Evolutionary conservation across 306 rosid species (phyloP).

Genomic region (Prunus mume): DNA sequence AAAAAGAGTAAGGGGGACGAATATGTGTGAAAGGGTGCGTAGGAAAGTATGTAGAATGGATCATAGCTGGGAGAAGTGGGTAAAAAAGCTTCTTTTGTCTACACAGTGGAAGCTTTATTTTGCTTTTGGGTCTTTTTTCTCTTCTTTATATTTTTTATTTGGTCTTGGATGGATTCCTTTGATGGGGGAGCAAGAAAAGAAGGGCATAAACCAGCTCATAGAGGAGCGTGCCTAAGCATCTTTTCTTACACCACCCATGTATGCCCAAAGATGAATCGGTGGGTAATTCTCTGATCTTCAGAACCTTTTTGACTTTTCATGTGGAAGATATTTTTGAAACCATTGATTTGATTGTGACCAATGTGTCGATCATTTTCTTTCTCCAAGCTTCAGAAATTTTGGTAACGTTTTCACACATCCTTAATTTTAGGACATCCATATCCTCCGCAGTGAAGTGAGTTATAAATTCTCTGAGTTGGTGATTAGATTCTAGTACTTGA

Average conservation of each 20-base stretch:
- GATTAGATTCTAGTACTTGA: not conserved
- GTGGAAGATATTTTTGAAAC: not conserved
- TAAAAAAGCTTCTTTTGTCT: constrained; percentile 27
- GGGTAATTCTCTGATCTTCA: not conserved
- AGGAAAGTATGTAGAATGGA: constrained; percentile 8
- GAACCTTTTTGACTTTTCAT: constrained; percentile 26
- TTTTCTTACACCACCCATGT: too few relatives aligned
- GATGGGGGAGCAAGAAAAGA: constrained; percentile 54
- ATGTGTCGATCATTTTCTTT: not conserved
- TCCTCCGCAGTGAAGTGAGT: not conserved
- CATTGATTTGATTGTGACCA: too few relatives aligned
- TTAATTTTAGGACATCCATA: not conserved
- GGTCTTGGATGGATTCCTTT: constrained; percentile 54
- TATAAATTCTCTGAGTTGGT: not conserved
- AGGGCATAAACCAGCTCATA: constrained; percentile 61
- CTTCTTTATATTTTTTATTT: constrained; percentile 3
- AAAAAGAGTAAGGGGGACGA: not conserved
- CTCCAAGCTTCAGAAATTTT: not conserved
- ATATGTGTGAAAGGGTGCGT: constrained; percentile 2
- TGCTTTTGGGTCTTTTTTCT: constrained; percentile 31
- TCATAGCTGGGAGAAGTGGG: constrained; percentile 12
- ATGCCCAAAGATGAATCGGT: not conserved
- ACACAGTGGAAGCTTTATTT: constrained; percentile 19
- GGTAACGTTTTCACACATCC: not conserved
- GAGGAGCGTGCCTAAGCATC: constrained; percentile 30